Evolutionary conservation across 306 rosid species (phyloP).

Genomic region (Prunus dulcis): DNA sequence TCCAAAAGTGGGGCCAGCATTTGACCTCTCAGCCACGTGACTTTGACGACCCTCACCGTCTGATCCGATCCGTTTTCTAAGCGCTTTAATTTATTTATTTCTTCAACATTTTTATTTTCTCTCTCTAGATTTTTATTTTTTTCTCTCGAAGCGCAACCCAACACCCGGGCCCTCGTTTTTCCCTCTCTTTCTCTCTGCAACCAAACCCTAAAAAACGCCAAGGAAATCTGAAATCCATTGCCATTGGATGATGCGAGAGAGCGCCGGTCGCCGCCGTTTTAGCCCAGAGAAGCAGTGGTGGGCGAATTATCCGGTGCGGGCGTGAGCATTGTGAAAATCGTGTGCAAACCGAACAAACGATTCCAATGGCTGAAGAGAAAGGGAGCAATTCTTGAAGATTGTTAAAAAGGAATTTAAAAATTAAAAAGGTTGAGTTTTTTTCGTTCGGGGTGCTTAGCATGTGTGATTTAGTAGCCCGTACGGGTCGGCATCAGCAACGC

Average conservation of each 20-base stretch:
- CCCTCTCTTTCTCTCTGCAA: conserved; percentile 17
- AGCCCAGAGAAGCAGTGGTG: conserved; percentile 20
- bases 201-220: conserved; percentile 26
- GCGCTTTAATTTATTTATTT: conserved; percentile 26
- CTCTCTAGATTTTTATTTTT: neutral
- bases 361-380: neutral
- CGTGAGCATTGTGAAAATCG: conserved; percentile 21
- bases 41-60: conserved; percentile 43
- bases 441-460: conserved; percentile 25
- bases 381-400: conserved; percentile 13
- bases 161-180: neutral
- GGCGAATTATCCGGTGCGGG: conserved; percentile 26
- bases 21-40: conserved; percentile 39
- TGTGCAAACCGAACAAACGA: neutral
- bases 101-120: neutral
- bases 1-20: conserved; percentile 19
- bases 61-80: conserved; percentile 40
- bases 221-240: conserved; percentile 1
- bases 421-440: neutral
- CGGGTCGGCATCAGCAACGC: conserved; percentile 84
- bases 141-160: conserved; percentile 7
- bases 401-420: neutral
- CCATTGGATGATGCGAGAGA: conserved; percentile 24
- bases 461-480: conserved; percentile 86
- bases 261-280: conserved; percentile 4